A percentile compares a stretch with the other conserved stretches of the same genome.
These are phyloP conservation scores for Trametes punicea DNA, from an alignment of 768 basidiomycete species.

Conservation along the genomic window DNA sequence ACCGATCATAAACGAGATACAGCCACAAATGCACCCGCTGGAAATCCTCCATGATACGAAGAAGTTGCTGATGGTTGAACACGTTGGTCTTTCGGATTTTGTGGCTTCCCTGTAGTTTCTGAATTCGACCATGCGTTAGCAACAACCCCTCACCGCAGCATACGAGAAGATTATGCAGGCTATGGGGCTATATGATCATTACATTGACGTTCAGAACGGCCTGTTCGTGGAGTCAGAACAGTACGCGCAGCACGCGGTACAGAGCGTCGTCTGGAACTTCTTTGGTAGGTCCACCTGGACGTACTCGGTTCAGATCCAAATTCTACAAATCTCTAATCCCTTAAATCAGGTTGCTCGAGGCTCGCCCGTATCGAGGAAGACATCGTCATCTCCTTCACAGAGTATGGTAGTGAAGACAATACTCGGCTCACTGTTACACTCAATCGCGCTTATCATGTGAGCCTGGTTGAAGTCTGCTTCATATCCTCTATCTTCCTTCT, in stretches of 20 bases:
- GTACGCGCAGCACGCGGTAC: constrained; percentile 71
- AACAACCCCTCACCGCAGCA: constrained; percentile 65
- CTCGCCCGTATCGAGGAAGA: constrained; percentile 67
- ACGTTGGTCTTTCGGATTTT: constrained; percentile 38
- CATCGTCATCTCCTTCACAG: constrained; percentile 65
- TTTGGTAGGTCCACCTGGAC: constrained; percentile 45
- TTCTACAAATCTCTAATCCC: too few species aligned
- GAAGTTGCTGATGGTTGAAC: constrained; percentile 67
- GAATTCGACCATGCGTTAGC: constrained; percentile 37
- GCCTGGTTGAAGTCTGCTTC: background rate
- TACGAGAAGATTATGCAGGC: constrained; percentile 70
- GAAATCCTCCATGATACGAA: constrained; percentile 75
- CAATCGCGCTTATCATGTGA: constrained; percentile 68
- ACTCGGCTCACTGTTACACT: constrained; percentile 57
- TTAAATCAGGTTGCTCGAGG: constrained; percentile 54
- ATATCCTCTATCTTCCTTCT: background rate
- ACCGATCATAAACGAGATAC: constrained; percentile 65
- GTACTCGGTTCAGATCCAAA: too few species aligned
- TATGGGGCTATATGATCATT: constrained; percentile 66
- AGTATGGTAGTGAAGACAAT: constrained; percentile 54
- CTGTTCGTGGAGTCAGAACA: constrained; percentile 54
- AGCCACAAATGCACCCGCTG: constrained; percentile 69
- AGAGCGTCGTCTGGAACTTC: constrained; percentile 68
- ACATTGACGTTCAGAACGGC: constrained; percentile 56
- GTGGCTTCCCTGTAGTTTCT: background rate